Evolutionary conservation across 2,329 filamentous ascomycete genomes (phyloP).

Genomic region (Myrmaecium sp.): DNA sequence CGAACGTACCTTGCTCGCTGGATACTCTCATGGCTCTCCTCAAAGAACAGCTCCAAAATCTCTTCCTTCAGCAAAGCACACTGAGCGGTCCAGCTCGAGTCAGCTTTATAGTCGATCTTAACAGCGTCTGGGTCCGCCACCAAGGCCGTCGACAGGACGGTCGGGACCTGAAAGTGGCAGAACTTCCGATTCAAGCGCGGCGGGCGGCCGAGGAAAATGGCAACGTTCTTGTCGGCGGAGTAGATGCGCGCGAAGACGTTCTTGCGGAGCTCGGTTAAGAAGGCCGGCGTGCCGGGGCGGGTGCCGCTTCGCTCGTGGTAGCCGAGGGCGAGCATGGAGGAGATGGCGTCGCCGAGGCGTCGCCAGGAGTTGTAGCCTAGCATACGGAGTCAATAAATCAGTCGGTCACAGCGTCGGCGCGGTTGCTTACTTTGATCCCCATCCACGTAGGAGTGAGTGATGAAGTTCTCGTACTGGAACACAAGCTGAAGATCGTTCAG

Average conservation of each 20-base stretch:
- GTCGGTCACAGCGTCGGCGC: slow-evolving; percentile 4
- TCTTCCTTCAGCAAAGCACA: slow-evolving; percentile 6
- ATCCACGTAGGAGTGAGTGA: slow-evolving; percentile 4
- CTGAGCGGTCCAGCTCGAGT: slow-evolving; percentile 5
- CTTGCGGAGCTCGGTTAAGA: slow-evolving; percentile 24
- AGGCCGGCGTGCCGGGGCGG: slow-evolving; percentile 16
- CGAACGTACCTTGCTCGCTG: slow-evolving; percentile 7
- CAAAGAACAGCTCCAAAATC: slow-evolving; percentile 4
- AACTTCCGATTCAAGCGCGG: slow-evolving; percentile 28
- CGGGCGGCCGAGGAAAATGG: slow-evolving; percentile 34
- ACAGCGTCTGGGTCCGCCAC: slow-evolving; percentile 2
- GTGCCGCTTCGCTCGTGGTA: slow-evolving; percentile 26
- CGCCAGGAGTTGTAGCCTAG: slow-evolving; percentile 32
- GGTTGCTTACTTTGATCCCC: slow-evolving; percentile 11
- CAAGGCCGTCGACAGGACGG: slow-evolving; percentile 3
- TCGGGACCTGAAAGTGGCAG: slow-evolving; percentile 19
- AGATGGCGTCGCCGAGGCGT: slow-evolving; percentile 28
- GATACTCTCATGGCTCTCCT: slow-evolving; percentile 3
- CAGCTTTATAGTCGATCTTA: slow-evolving; percentile 2
- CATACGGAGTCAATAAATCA: slow-evolving; percentile 1
- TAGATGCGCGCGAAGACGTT: slow-evolving; percentile 27
- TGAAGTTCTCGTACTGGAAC: slow-evolving; percentile 10
- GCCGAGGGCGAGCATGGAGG: slow-evolving; percentile 30
- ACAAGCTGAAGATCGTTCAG: slow-evolving; percentile 30
- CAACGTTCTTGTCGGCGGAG: slow-evolving; percentile 30